Evolutionary conservation across 768 basidiomycete species (phyloP), one percentile per base, ranked within the genome.

Genomic region (Lepiota venenata): DNA sequence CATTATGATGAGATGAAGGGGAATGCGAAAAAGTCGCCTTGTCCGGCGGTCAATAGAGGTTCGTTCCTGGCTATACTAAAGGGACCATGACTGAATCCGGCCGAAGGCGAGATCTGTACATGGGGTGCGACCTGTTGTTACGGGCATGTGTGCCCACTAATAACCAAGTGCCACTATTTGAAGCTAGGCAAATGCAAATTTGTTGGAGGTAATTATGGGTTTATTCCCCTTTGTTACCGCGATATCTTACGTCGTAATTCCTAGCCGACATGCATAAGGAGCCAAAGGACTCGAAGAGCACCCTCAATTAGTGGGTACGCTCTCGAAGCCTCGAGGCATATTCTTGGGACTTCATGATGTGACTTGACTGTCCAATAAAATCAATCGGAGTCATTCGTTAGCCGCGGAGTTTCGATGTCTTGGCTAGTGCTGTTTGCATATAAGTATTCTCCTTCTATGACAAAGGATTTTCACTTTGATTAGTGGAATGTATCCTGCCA

Each of bases 111-210:
- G 38, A 42, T 66, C 12, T 87, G 85, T 65, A 57, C 71, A 11
- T 85, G 80, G 73, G 85, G 81, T 10, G 82, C 84, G 43, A 73
- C 74, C 3, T 87, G 85, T 63, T 80, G 77, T 68, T 71, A 79
- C 69, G 74, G 82, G 25, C 71, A 79, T 61, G 66, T 66, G 25
- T 87, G 85, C 62, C 76, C 77, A 56, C 71, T 65, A 45, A 64
- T 63, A 16, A 63, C 66, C 5, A 74, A 72, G 37, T 81, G 78
- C 63, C 70, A 69, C 47, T 80, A 71, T 63, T 67, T 77, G 59
- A 82, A 80, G 71, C 70, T 75, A 44, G 79, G 79, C 16, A 78
- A 69, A 52, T 87, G 85, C 66, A 85, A 81, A 64, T 87, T 87
- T 66, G 65, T 71, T 58, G 84, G 80, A 66, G 72, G 85, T 86